Base-by-base conservation (phyloP, 2,329 filamentous ascomycete genomes). In the Kalmusia sp. region DNA sequence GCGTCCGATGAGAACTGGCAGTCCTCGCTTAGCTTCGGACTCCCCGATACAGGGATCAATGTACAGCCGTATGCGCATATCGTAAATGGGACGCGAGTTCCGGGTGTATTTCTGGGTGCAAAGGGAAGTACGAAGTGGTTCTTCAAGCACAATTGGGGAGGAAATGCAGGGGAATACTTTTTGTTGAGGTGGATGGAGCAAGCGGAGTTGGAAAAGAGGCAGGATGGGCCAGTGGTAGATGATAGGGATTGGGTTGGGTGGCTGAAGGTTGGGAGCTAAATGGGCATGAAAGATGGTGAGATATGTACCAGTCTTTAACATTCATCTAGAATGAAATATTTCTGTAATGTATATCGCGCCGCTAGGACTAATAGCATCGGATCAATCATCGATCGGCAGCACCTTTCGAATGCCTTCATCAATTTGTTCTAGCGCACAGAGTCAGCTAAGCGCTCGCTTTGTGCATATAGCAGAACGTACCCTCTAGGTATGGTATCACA, bases 131-230 rank as follows among this genome's bases (percentile, higher is more conserved):
- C 53, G 47, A 43, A 15, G 8, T 55, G 53, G 52, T 28, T 8
- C 5, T 59, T 45, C 28, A 56, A 56, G 47, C 51, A 41, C 27
- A 59, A 59, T 43, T 59, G 49, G 46, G 56, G 53, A 3, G 53
- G 56, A 4, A 59, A 59, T 47, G 56, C 53, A n/a, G 56, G 56
- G 14, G 53, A 53, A 44, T 59, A 59, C 45, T 59, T 46, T 47
- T 28, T 59, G 17, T 8, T 59, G 19, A 47, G 56, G 47, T 49
- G 52, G 50, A n/a, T 25, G 11, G 38, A 19, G 19, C 25, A 24
- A 11, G 38, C 30, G 30, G 17, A 21, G 11, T n/a, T 39, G 40
- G 22, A 9, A 22, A 55, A 43, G 46, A 21, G 49, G 46, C 37
- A 53, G 37, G 46, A 40, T 6, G 33, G 45, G 27, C 52, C 52